Evolutionary conservation across 1,139 yeast species (phyloP).

Genomic region (Saccharomyces hybrid): DNA sequence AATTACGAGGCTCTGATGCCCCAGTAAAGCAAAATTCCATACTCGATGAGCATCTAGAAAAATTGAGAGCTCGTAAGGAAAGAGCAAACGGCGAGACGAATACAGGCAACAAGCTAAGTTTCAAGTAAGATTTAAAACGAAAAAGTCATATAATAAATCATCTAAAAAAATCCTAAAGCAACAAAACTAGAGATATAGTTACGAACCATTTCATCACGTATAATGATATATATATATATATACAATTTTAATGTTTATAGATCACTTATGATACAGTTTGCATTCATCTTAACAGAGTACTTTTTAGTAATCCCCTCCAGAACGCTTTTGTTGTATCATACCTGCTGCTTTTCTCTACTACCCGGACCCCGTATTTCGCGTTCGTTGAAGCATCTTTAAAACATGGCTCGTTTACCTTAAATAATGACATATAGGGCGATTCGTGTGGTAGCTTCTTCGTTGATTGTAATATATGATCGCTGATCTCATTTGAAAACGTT

Average conservation of each 20-base stretch:
- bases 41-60: slow-evolving; percentile 24
- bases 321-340: too few relatives aligned
- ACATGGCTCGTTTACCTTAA: not conserved
- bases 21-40: slow-evolving; percentile 16
- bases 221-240: not conserved
- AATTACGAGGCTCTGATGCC: slow-evolving; percentile 24
- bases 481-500: not conserved
- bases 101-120: not conserved
- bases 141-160: not conserved
- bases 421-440: not conserved
- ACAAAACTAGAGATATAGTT: not conserved
- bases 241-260: not conserved
- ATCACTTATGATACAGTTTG: not conserved
- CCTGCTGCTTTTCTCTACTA: not conserved
- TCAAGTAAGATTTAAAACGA: not conserved
- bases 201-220: not conserved
- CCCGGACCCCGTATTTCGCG: not conserved
- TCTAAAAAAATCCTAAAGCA: too few relatives aligned
- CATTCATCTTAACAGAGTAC: not conserved
- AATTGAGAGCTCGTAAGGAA: slow-evolving; percentile 23
- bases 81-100: slow-evolving; percentile 3
- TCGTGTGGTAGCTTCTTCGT: not conserved
- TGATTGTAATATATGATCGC: too few relatives aligned
- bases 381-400: not conserved
- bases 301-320: not conserved